Evolutionary conservation across 352 stramenopile genomes (phyloP), one percentile per base, ranked within the genome.

Genomic region (Pythium vanterpoolii): DNA sequence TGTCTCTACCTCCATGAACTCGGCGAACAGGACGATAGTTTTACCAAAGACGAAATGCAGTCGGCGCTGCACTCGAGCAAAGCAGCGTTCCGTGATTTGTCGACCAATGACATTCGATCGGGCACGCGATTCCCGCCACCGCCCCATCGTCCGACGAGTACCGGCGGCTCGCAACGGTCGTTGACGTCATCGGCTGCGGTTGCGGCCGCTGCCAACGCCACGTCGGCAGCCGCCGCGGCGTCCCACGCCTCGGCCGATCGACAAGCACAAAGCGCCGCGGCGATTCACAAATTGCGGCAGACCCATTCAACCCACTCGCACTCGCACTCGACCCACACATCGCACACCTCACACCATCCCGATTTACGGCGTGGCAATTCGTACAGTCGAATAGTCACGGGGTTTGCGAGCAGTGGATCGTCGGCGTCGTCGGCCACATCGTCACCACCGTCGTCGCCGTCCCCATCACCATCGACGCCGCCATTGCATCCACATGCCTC

Each of bases 21-120:
- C 8, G 94, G 89, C 14, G 86, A 97, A 40, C 82, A 95, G 46
- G 87, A 95, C 46, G 87, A 97, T 71, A 95, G 93, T 39, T 98
- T 98, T 64, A 98, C 93, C 18, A 98, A 98, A 64, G 93, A 98
- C 54, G 89, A 98, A 60, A 98, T 98, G 73, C 86, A 95, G 51
- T 77, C 60, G 87, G 78, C 81, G 31, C 69, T 89, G 21, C 78
- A 89, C 75, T 87, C 78, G 14, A 77, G 82, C 19, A 93, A 91
- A 45, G 82, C 77, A 24, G 76, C 81, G 27, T 91, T 91, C 62
- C 73, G 81, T 30, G 79, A 93, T 60, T 39, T 58, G 4, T 53
- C 44, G n/a, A 40, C 45, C 34, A 69, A 62, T 4, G 77, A 90
- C 24, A 64, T 84, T n/a, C 74, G 82, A 18, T 68, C 65, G 58